Conservation (phyloP, 805 yeast species). For the Maudiozyma turicensis region DNA sequence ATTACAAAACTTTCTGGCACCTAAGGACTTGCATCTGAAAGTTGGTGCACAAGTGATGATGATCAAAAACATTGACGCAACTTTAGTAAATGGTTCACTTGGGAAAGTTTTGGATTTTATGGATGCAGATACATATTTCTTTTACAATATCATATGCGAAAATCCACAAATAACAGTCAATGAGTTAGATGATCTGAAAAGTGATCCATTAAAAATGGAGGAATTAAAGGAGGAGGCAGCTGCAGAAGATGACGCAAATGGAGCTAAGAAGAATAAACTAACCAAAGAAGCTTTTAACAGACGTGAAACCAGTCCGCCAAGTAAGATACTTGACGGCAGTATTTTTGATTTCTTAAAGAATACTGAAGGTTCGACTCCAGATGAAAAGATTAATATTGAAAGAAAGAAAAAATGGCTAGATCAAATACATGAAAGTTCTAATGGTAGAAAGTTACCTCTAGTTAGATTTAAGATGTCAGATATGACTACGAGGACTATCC, state of each 20-base stretch:
- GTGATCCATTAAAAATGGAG: constrained; percentile 10
- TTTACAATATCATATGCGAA: constrained; percentile 24
- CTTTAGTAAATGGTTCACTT: constrained; percentile 67
- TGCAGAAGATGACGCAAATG: constrained; percentile 10
- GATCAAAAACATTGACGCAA: constrained; percentile 62
- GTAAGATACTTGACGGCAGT: constrained; percentile 32
- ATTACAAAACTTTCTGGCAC: constrained; percentile 53
- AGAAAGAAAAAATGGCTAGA: constrained; percentile 41
- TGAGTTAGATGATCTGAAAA: constrained; percentile 12
- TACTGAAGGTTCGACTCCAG: constrained; percentile 17
- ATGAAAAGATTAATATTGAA: constrained; percentile 28
- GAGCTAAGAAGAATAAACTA: constrained; percentile 12
- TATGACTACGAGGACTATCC: constrained; percentile 60
- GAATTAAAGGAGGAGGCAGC: constrained; percentile 8
- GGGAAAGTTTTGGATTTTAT: constrained; percentile 58
- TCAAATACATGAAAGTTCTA: constrained; percentile 35
- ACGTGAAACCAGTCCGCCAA: constrained; percentile 6
- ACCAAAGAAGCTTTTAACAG: constrained; percentile 19
- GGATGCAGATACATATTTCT: constrained; percentile 40
- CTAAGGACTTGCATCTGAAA: constrained; percentile 45
- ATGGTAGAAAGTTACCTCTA: constrained; percentile 51
- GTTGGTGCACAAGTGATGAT: constrained; percentile 78
- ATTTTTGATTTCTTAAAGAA: constrained; percentile 40
- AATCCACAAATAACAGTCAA: constrained; percentile 14
- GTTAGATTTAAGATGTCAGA: constrained; percentile 69